These are phyloP conservation scores for Termitomyces sp. DNA, from an alignment of 768 basidiomycete genomes.

Conservation along the genomic window DNA sequence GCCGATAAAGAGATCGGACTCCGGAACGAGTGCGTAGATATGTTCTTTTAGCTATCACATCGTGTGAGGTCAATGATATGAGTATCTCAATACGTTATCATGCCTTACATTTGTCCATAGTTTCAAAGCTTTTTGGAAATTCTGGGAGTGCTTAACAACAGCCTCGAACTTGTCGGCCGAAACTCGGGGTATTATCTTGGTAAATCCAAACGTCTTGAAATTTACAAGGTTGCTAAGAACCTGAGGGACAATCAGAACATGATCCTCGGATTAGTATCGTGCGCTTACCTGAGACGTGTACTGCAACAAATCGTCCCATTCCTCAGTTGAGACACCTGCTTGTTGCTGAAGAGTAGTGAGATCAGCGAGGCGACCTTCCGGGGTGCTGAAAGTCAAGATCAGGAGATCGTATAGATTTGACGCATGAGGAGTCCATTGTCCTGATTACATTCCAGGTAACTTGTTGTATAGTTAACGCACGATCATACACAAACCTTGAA, in stretches of 20 bases:
- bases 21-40: constrained; percentile 69
- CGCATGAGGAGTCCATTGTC: constrained; percentile 79
- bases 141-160: constrained; percentile 60
- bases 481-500: constrained; percentile 44
- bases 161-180: constrained; percentile 58
- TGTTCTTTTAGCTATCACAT: constrained; percentile 61
- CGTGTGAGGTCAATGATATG: not conserved
- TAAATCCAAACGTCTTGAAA: constrained; percentile 81
- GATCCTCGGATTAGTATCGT: not conserved
- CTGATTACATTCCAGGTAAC: constrained; percentile 26
- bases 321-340: constrained; percentile 52
- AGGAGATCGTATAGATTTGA: constrained; percentile 68
- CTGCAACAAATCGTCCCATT: constrained; percentile 71
- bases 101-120: constrained; percentile 60
- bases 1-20: constrained; percentile 71
- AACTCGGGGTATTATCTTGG: constrained; percentile 81
- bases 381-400: constrained; percentile 63
- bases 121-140: constrained; percentile 49
- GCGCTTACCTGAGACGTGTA: constrained; percentile 67
- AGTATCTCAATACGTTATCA: not conserved
- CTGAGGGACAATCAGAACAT: constrained; percentile 23
- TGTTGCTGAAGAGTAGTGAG: constrained; percentile 49
- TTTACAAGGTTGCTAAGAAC: constrained; percentile 67
- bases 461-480: not conserved
- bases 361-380: constrained; percentile 53